Base-by-base conservation (phyloP, 2,329 filamentous ascomycete species). In the Volutella citrinella region DNA sequence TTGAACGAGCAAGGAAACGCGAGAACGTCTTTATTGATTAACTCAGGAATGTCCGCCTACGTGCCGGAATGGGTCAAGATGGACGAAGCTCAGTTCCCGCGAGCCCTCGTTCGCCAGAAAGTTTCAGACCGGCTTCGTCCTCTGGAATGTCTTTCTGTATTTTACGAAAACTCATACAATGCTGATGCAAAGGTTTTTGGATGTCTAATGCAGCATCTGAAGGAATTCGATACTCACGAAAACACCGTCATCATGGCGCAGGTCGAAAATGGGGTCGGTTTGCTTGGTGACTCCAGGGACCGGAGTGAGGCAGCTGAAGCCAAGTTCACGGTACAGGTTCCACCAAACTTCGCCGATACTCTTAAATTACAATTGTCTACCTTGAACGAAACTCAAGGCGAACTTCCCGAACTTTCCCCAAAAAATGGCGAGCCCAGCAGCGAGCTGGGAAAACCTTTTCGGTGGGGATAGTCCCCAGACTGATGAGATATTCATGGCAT, bases 161-260 rank as follows among this genome's bases (percentile, higher is more conserved):
- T 15, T 10, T 15, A 20, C 13, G 14, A 28, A 10, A 25, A 34
- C 5, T 9, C 9, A 9, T 27, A 14, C 17, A 13, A 34, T 11
- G 31, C 31, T 8, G 31, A 34, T 15, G 14, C 24, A 1, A 12
- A 7, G 3, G 31, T 25, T 3, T 34, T 34, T 12, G 19, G 18
- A 5, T 10, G 4, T 5, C n/a, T 34, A 4, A 34, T 34, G 31
- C n/a, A 6, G 6, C 31, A 34, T 10, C 15, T 34, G 14, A 28
- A 13, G 11, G 10, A 21, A 8, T 3, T 28, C n/a, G 31, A 34
- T 8, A 16, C n/a, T 4, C 6, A 23, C 11, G 10, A 34, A 11
- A 22, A 12, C 13, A 34, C 31, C 10, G 24, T 34, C 10, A 12
- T 34, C n/a, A 28, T 28, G 24, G 19, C 28, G 14, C 31, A 34